phyloP scores from a whole-genome alignment of 139 green algal species.

The Yamagishiella unicocca region DNA sequence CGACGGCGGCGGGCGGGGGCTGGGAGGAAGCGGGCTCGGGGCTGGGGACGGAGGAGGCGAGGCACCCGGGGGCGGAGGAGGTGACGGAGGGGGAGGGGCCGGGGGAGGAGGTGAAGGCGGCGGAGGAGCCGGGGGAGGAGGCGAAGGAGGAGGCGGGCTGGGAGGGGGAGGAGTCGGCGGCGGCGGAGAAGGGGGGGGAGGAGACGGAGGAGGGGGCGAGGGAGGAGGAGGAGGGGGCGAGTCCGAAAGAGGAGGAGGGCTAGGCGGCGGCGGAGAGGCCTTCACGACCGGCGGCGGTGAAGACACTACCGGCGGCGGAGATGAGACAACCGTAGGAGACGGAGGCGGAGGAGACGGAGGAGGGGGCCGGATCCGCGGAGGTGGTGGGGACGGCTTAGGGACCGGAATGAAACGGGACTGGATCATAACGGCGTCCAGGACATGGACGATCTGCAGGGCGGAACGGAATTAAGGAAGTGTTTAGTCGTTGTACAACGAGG shows the following conservation, averaged over 20 bases:
- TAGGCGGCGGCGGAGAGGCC: not conserved
- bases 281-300: not conserved
- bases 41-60: not conserved
- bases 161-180: not conserved
- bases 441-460: not conserved
- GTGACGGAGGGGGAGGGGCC: not conserved
- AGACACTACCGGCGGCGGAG: not conserved
- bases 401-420: not conserved
- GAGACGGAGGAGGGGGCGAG: not conserved
- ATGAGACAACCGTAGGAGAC: too few relatives aligned
- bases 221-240: not conserved
- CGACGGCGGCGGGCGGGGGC: slow-evolving; percentile 3
- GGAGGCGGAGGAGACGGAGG: too few relatives aligned
- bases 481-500: not conserved
- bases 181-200: not conserved
- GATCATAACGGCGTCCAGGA: not conserved
- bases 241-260: not conserved
- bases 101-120: not conserved
- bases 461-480: not conserved
- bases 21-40: not conserved
- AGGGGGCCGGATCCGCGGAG: too few relatives aligned
- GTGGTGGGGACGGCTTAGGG: not conserved
- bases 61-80: not conserved
- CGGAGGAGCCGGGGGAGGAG: not conserved
- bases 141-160: not conserved